phyloP scores from a whole-genome alignment of 768 basidiomycete species.

The Daedaleopsis sinensis region DNA sequence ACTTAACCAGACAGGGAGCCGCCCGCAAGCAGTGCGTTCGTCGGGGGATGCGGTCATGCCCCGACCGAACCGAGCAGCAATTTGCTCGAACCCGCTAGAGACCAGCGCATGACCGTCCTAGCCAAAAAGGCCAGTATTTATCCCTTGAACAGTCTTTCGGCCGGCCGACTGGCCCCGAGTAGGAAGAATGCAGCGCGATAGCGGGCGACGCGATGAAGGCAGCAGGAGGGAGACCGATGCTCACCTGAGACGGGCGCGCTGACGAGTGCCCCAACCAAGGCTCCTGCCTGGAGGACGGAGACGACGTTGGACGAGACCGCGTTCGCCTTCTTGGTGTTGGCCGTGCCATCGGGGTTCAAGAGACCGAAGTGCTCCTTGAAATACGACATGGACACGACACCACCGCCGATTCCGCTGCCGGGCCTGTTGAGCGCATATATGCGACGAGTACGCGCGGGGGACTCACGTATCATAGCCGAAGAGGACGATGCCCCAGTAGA shows the following conservation, averaged over 20 bases:
- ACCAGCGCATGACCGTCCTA: too few relatives aligned
- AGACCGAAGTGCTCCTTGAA: constrained; percentile 70
- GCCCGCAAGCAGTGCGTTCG: too few relatives aligned
- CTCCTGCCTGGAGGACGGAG: constrained; percentile 84
- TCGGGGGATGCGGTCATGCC: too few relatives aligned
- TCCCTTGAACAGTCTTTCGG: too few relatives aligned
- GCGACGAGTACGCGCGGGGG: background rate
- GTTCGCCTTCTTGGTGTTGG: constrained; percentile 44
- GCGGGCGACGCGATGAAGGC: too few relatives aligned
- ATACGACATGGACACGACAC: constrained; percentile 64
- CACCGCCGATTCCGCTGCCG: constrained; percentile 63
- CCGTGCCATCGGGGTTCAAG: constrained; percentile 44
- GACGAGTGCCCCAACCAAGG: constrained; percentile 84
- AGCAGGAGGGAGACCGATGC: constrained; percentile 8
- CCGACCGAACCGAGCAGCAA: too few relatives aligned
- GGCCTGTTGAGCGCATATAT: constrained; percentile 20
- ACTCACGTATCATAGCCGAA: constrained; percentile 81
- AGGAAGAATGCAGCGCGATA: too few relatives aligned
- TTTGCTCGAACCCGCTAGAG: too few relatives aligned
- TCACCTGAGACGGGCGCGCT: constrained; percentile 71
- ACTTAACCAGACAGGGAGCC: too few relatives aligned
- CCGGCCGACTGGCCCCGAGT: too few relatives aligned
- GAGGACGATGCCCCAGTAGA: constrained; percentile 79
- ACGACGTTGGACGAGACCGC: constrained; percentile 82
- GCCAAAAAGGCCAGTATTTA: too few relatives aligned